A percentile compares a stretch with the other conserved stretches of the same genome.
phyloP scores from a whole-genome alignment of 2,329 filamentous ascomycete species.

The Neofusicoccum laricinum region DNA sequence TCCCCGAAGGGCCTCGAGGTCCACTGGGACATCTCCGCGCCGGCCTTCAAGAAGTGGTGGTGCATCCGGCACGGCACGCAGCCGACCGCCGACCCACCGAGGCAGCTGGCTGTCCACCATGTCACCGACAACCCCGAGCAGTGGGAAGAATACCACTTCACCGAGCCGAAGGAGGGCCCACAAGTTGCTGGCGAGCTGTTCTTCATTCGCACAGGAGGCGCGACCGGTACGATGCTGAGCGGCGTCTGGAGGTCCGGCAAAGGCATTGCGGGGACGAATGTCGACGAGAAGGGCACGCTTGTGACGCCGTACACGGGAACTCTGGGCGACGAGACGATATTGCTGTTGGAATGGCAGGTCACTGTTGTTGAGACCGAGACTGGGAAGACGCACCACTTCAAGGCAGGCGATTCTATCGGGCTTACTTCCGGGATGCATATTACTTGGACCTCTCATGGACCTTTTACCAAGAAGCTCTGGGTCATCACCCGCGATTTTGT shows the following conservation, averaged over 20 bases:
- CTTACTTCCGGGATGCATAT: slow-evolving; percentile 8
- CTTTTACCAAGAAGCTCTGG: slow-evolving; percentile 12
- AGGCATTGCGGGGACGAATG: slow-evolving; percentile 10
- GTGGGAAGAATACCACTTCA: slow-evolving; percentile 5
- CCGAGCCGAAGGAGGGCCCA: slow-evolving; percentile 5
- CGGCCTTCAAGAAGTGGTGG: slow-evolving; percentile 16
- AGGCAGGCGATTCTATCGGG: neutral
- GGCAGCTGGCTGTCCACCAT: neutral
- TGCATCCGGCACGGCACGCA: neutral
- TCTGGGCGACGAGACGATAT: slow-evolving; percentile 16
- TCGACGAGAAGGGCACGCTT: slow-evolving; percentile 7
- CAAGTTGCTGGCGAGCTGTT: slow-evolving; percentile 1
- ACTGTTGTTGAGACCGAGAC: slow-evolving; percentile 1
- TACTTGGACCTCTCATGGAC: neutral
- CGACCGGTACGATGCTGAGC: slow-evolving; percentile 1
- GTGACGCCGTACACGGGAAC: slow-evolving; percentile 15
- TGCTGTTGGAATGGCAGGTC: neutral
- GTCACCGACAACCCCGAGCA: neutral
- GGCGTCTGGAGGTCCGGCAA: slow-evolving; percentile 16
- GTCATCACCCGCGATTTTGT: slow-evolving; percentile 4
- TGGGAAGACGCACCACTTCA: slow-evolving; percentile 4
- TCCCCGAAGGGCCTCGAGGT: slow-evolving; percentile 16
- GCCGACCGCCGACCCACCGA: neutral
- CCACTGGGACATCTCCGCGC: slow-evolving; percentile 10
- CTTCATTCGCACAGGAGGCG: neutral